Conservation (phyloP, 192 early-diverging fungal species). For the Podila epicladia region DNA sequence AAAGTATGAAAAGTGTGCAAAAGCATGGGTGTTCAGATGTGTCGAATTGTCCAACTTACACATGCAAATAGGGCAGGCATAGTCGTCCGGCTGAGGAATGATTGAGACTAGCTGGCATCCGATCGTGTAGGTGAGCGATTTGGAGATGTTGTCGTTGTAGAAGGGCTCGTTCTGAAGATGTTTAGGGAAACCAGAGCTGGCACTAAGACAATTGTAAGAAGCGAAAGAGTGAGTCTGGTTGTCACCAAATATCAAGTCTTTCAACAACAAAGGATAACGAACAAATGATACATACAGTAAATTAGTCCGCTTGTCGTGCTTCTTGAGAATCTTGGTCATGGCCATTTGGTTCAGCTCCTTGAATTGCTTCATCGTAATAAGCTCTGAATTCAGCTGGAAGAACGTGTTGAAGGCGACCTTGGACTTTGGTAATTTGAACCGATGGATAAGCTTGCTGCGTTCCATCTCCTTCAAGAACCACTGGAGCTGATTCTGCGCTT, state of each 20-base stretch:
- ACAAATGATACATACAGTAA: conserved; percentile 54
- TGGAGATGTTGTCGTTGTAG: conserved; percentile 63
- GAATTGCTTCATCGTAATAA: conserved; percentile 76
- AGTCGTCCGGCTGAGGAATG: conserved; percentile 85
- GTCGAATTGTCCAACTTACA: conserved; percentile 30
- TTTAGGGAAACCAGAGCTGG: conserved; percentile 59
- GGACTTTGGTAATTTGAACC: conserved; percentile 29
- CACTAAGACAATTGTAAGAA: conserved; percentile 34
- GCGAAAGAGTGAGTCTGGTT: not conserved
- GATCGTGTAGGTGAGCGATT: conserved; percentile 69
- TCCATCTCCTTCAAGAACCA: conserved; percentile 66
- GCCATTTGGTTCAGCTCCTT: conserved; percentile 81
- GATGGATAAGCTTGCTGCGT: conserved; percentile 53
- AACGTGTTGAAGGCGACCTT: conserved; percentile 60
- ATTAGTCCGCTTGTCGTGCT: conserved; percentile 88
- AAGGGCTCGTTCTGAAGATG: conserved; percentile 61
- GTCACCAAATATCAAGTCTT: not conserved
- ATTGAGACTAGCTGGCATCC: conserved; percentile 71
- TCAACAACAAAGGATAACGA: not conserved
- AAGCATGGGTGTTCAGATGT: too few species aligned
- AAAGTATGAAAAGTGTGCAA: not conserved
- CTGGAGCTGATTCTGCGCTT: conserved; percentile 66
- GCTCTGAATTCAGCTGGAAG: conserved; percentile 73
- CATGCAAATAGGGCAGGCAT: conserved; percentile 83
- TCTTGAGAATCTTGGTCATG: conserved; percentile 87